Evolutionary conservation across 768 basidiomycete genomes (phyloP).

Genomic region (Boletus pseudo-olivaceus): DNA sequence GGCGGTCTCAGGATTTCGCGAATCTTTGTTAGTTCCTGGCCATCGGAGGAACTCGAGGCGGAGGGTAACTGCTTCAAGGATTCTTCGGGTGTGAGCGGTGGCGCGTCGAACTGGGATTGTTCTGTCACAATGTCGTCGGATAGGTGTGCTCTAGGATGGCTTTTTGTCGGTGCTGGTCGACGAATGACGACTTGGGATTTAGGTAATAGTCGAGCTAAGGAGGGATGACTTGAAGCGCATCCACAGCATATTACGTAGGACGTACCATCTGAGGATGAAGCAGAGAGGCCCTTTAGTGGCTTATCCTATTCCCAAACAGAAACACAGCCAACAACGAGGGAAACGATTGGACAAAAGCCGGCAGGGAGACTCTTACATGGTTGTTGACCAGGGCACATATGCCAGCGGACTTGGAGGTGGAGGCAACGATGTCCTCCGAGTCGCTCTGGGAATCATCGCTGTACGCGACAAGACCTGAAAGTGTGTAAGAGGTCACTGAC

Average conservation of each 20-base stretch:
- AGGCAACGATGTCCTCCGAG: conserved; percentile 41
- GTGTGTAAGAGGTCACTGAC: conserved; percentile 1
- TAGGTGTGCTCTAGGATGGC: conserved; percentile 47
- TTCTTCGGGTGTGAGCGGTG: conserved; percentile 16
- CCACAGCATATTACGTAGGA: neutral
- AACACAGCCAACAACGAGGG: conserved; percentile 62
- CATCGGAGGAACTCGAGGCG: conserved; percentile 19
- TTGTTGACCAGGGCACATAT: conserved; percentile 17
- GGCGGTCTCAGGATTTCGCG: conserved; percentile 59
- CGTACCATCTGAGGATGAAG: conserved; percentile 31
- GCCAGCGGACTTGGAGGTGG: conserved; percentile 22
- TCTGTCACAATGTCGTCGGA: conserved; percentile 41
- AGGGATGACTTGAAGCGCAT: neutral
- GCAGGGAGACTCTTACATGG: conserved; percentile 62
- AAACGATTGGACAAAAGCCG: conserved; percentile 43
- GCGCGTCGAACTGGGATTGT: neutral
- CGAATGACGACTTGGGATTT: conserved; percentile 64
- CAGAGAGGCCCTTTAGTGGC: conserved; percentile 36
- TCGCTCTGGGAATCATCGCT: conserved; percentile 64
- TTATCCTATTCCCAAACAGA: conserved; percentile 65
- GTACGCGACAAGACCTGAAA: conserved; percentile 57
- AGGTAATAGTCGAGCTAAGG: conserved; percentile 38
- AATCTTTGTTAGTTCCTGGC: conserved; percentile 51
- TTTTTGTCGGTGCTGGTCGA: conserved; percentile 44
- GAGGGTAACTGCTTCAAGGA: conserved; percentile 11